Evolutionary conservation across 192 early-diverging fungal genomes (phyloP), one percentile per base, ranked within the genome.

Genomic region (Pecoramyces ruminantium): DNA sequence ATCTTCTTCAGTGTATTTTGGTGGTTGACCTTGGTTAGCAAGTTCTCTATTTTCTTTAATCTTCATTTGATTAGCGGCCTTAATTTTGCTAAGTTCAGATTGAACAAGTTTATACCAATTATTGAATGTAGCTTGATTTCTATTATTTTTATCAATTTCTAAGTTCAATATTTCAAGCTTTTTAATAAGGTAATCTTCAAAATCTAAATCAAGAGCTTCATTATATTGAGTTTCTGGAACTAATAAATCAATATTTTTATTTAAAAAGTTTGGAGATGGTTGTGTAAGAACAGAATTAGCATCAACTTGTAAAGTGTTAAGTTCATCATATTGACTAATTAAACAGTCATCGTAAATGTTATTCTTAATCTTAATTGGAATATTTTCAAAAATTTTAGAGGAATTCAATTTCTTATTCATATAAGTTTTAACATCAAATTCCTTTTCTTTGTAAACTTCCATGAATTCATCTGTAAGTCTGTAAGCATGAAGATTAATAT

Each of bases 21-120:
- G 88, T 28, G 86, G 78, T 84, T 92, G 89, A 34, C 95, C 95
- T 21, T 85, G 81, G 18, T 89, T 90, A 42, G 85, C 83, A 67
- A 94, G 91, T 30, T 88, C 84, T 30, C 86, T 87, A 85, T 96
- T 95, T 85, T 97, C 91, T 85, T 91, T 86, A 83, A 90, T 89
- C 89, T 93, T 86, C 82, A 90, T 89, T 29, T 81, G 42, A 78
- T 80, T 89, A 58, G 81, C 87, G 88, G 87, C 90, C 82, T 88
- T 88, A 84, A 92, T 86, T 86, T 92, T 92, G 81, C 89, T 85
- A 87, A 96, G 93, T 84, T 98, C 98, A 85, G 94, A 93, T 81
- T 93, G 92, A 84, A 93, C 87, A 79, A 89, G 92, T 82, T 96
- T 92, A 87, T 98, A 94, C 98, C 98, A 98, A 85, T 94, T 94